These are phyloP conservation scores for Nakaseomyces bracarensis DNA, from an alignment of 1,139 yeast species.

Conservation along the genomic window DNA sequence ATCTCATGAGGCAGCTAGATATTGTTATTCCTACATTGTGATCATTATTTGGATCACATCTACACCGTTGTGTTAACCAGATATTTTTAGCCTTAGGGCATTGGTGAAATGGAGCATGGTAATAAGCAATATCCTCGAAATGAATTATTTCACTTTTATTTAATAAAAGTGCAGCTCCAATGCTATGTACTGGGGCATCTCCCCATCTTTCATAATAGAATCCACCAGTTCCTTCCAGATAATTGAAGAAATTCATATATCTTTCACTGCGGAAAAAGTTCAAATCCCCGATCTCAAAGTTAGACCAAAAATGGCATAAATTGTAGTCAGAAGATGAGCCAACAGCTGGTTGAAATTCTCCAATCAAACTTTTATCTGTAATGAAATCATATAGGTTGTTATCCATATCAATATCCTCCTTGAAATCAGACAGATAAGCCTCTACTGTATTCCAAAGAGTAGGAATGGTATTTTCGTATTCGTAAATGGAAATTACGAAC, in stretches of 20 bases:
- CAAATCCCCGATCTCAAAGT: constrained; percentile 79
- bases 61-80: constrained; percentile 51
- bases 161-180: constrained; percentile 54
- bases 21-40: constrained; percentile 46
- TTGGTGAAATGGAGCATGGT: constrained; percentile 67
- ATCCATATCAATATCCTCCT: constrained; percentile 50
- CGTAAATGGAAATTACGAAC: constrained; percentile 69
- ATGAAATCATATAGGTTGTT: constrained; percentile 64
- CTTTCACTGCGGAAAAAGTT: constrained; percentile 69
- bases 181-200: constrained; percentile 92
- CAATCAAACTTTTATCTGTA: constrained; percentile 47
- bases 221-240: constrained; percentile 67
- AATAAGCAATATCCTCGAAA: constrained; percentile 83
- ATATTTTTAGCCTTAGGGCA: constrained; percentile 58
- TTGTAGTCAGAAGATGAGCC: constrained; percentile 55
- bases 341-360: constrained; percentile 17
- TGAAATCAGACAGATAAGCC: constrained; percentile 51
- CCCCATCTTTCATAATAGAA: constrained; percentile 96
- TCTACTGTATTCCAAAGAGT: constrained; percentile 74
- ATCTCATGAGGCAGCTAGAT: constrained; percentile 65
- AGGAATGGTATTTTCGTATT: constrained; percentile 76
- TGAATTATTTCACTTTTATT: constrained; percentile 53
- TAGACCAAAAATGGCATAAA: constrained; percentile 92
- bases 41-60: constrained; percentile 44
- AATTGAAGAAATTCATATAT: constrained; percentile 61